Evolutionary conservation across 208 protist species (phyloP).

Genomic region (Crithidia fasciculata): DNA sequence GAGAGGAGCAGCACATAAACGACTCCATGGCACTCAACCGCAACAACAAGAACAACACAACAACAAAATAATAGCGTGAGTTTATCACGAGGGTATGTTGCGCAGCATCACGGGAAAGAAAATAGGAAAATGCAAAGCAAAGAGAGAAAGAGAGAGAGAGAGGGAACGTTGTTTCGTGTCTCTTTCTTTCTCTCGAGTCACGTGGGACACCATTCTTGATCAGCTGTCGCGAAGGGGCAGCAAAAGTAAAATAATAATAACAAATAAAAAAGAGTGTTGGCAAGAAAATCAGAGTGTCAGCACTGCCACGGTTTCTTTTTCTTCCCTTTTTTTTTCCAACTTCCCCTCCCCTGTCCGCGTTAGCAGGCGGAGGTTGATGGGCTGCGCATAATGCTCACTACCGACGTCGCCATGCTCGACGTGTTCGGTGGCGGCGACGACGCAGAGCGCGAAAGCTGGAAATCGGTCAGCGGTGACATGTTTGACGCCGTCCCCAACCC

Average conservation of each 20-base stretch:
- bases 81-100: not conserved
- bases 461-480: not conserved
- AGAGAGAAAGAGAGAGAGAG: conserved; percentile 19
- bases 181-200: not conserved
- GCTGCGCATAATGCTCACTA: conserved; percentile 13
- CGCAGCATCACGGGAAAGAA: not conserved
- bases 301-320: not conserved
- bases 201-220: too few relatives aligned
- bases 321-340: not conserved
- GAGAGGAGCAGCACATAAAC: too few relatives aligned
- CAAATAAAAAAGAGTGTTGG: conserved; percentile 2
- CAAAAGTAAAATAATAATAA: conserved; percentile 5
- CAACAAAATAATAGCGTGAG: too few relatives aligned
- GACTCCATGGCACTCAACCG: too few relatives aligned
- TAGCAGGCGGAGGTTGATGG: conserved; percentile 1
- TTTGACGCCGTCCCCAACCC: not conserved
- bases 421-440: conserved; percentile 2
- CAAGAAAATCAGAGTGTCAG: conserved; percentile 7
- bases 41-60: too few relatives aligned
- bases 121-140: not conserved
- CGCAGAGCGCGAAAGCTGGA: not conserved
- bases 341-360: not conserved
- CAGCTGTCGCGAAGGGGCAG: too few relatives aligned
- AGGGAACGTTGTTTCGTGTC: not conserved
- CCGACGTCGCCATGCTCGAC: not conserved